phyloP scores from a whole-genome alignment of 495 filamentous ascomycete species.

The Cryomyces antarcticus region DNA sequence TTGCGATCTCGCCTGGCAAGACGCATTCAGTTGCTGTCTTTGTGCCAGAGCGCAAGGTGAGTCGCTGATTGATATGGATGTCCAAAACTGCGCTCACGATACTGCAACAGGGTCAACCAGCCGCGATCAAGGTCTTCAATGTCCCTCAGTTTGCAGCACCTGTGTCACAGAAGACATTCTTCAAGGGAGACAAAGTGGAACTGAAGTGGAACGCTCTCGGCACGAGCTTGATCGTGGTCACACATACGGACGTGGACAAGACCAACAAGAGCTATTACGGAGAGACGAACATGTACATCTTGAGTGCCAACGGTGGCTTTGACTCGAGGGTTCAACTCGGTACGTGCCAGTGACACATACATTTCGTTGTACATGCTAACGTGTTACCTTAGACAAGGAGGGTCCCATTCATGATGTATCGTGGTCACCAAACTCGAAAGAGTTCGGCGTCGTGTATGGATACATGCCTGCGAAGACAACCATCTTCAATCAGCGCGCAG shows the following conservation, averaged over 20 bases:
- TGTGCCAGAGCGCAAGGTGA: conserved; percentile 81
- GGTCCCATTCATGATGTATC: conserved; percentile 94
- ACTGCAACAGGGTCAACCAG: conserved; percentile 53
- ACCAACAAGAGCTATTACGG: conserved; percentile 98
- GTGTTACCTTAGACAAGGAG: conserved; percentile 53
- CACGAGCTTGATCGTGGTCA: conserved; percentile 79
- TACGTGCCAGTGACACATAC: conserved; percentile 15
- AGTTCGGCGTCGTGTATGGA: conserved; percentile 92
- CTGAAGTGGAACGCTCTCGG: conserved; percentile 91
- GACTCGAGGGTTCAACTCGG: conserved; percentile 76
- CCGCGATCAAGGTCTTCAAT: conserved; percentile 82
- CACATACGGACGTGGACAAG: conserved; percentile 95
- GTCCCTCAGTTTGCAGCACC: conserved; percentile 63
- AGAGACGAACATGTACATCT: conserved; percentile 89
- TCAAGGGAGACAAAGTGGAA: conserved; percentile 96
- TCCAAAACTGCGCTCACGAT: background rate
- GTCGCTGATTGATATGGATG: background rate
- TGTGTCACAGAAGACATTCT: conserved; percentile 94
- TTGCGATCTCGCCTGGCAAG: conserved; percentile 74
- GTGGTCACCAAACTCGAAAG: conserved; percentile 93
- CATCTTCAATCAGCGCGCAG: conserved; percentile 76
- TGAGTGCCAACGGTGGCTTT: conserved; percentile 78
- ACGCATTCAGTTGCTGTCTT: conserved; percentile 83
- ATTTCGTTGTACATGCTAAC: background rate
- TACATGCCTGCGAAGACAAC: conserved; percentile 97